These are phyloP conservation scores for Suillus bovinus DNA, from an alignment of 768 basidiomycete genomes.

Conservation along the genomic window DNA sequence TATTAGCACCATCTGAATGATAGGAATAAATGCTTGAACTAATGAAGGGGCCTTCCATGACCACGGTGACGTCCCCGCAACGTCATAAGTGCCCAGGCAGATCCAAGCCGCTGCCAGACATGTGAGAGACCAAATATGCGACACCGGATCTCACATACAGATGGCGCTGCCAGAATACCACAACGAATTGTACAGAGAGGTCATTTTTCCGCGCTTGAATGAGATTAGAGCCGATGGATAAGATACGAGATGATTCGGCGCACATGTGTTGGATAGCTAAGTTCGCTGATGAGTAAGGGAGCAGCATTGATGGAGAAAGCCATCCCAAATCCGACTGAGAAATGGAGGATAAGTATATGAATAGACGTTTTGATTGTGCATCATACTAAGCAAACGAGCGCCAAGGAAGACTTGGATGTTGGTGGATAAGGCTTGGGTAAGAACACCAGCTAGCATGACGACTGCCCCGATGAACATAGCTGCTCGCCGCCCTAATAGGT, in stretches of 20 bases:
- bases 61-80: slow-evolving; percentile 43
- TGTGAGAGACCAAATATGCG: background rate
- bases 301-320: slow-evolving; percentile 63
- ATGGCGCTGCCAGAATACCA: slow-evolving; percentile 78
- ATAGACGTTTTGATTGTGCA: background rate
- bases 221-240: background rate
- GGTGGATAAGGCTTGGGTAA: slow-evolving; percentile 49
- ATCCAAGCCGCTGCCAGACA: slow-evolving; percentile 43
- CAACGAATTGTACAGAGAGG: slow-evolving; percentile 65
- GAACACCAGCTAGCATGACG: slow-evolving; percentile 67
- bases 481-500: slow-evolving; percentile 57
- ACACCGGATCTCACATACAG: slow-evolving; percentile 27
- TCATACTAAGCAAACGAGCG: slow-evolving; percentile 44
- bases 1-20: slow-evolving; percentile 53
- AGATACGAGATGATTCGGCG: slow-evolving; percentile 14
- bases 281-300: slow-evolving; percentile 62
- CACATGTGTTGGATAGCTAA: slow-evolving; percentile 73
- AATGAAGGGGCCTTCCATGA: slow-evolving; percentile 68
- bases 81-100: slow-evolving; percentile 44
- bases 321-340: slow-evolving; percentile 62
- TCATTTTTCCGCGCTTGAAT: slow-evolving; percentile 51
- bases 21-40: slow-evolving; percentile 58
- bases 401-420: slow-evolving; percentile 54
- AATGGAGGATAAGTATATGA: background rate
- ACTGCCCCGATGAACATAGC: slow-evolving; percentile 61